Base-by-base conservation (phyloP, 495 filamentous ascomycete genomes). In the Neurospora sp. region DNA sequence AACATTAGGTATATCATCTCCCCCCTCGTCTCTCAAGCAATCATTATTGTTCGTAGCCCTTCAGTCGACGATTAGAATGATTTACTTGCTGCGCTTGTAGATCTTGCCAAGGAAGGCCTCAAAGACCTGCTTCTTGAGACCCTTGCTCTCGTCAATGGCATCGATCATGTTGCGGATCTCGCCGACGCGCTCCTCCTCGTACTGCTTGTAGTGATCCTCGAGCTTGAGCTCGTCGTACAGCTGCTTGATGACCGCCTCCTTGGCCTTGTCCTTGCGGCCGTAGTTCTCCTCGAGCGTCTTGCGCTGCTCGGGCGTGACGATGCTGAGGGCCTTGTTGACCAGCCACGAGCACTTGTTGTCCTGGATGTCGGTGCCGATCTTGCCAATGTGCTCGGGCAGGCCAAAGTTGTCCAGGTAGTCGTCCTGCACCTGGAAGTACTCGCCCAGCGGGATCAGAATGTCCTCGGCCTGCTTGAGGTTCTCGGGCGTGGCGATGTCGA, bases 341-440 rank as follows among this genome's bases (percentile, higher is more conserved):
- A 98, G 81, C 96, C 96, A 99, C 8, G 92, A 94, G 87, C 96
- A 99, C 87, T 99, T 99, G 88, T 99, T 99, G 82, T 99, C 96
- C 85, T 93, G 88, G 80, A 99, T 99, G 79, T 99, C 96, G 73
- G 96, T 99, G 71, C 96, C 96, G 75, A 99, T 96, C 89, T 99
- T 99, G 79, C 96, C 96, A 78, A 99, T 96, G 77, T 89, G 85
- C 75, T 92, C 89, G 35, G 96, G 94, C 77, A 94, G 90, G 74
- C 96, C 96, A 76, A 94, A 99, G 82, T 93, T 94, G 86, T 99
- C 96, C 53, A 99, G 92, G 85, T 94, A 99, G 87, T 99, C 96
- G 79, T 99, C 96, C 83, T 98, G 96, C 75, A 97, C 88, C 83
- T 99, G 96, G 89, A 99, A 99, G 86, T 98, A 99, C 83, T 98